Evolutionary conservation across 768 basidiomycete species (phyloP), one percentile per base, ranked within the genome.

Genomic region (Phlebiopsis gigantea): DNA sequence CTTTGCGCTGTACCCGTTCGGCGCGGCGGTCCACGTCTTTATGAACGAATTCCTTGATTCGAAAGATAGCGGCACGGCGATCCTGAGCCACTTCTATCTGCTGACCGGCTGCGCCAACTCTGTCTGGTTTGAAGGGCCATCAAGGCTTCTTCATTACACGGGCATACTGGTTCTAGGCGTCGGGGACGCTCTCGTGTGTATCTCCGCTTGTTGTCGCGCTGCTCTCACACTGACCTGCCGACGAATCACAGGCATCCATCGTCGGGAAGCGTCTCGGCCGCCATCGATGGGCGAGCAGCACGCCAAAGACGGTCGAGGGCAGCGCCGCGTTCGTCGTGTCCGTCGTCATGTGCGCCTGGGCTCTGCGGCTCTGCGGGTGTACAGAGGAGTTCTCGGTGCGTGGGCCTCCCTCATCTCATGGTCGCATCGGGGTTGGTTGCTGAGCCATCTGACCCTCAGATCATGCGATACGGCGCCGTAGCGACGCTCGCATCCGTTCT

Each of bases 31-130:
- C 19, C 97, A 99, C 72, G 74, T 98, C 55, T 99, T 99, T 72
- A 85, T 99, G 84, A 90, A 89, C 73, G 97, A 99, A 69, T 99
- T 99, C 67, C 76, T 98, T 69, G 97, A 99, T 73, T 80, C 87
- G 64, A 91, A 92, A 73, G 97, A 99, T 71, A 81, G 86, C 49
- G 97, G 97, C 2, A 96, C 95, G 10, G 97, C 94, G 25, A 95
- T 99, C 63, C 71, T 99, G 62, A 95, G 93, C 65, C 97, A 99
- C 72, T 99, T 99, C 68, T 99, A 98, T 73, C 75, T 99, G 45
- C 75, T 99, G 53, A 95, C 93, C 0, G 97, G 97, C 1, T 98
- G 96, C 70, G 95, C 97, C 5, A 87, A 90, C 7, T 87, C 90
- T 15, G 69, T 98, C 21, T 99, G 97, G 97, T 80, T 99, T 48